Evolutionary conservation across 106 monocot genomes (phyloP).

Genomic region (Dactylorhiza incarnata): DNA sequence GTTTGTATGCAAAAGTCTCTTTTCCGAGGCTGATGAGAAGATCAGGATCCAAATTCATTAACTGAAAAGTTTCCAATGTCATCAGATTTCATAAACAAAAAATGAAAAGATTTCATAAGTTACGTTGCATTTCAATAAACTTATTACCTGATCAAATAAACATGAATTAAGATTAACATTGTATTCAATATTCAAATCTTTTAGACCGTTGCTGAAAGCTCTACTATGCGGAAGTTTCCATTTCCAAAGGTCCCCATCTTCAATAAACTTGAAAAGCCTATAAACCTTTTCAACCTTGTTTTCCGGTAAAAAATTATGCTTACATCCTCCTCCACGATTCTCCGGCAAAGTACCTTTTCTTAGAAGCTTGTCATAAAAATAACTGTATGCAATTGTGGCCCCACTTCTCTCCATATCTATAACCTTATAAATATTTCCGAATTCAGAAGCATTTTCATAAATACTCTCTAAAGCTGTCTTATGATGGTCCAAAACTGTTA

Average conservation of each 20-base stretch:
- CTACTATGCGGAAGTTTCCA: conserved; percentile 80
- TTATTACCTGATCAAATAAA: conserved; percentile 70
- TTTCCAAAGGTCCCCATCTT: conserved; percentile 95
- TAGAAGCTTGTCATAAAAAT: conserved; percentile 58
- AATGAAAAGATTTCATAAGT: neutral
- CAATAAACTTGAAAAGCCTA: conserved; percentile 66
- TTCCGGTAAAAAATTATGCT: conserved; percentile 27
- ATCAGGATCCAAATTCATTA: conserved; percentile 65
- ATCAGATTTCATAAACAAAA: neutral
- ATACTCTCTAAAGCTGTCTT: conserved; percentile 81
- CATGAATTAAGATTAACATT: conserved; percentile 56
- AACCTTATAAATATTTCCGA: conserved; percentile 59
- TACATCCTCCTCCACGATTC: conserved; percentile 9
- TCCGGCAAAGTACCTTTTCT: conserved; percentile 2
- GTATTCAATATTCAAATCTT: conserved; percentile 70
- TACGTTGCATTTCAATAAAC: neutral
- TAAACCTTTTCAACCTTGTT: conserved; percentile 43
- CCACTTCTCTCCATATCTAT: conserved; percentile 92
- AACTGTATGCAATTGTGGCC: conserved; percentile 87
- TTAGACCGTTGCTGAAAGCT: conserved; percentile 87
- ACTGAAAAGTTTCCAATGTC: conserved; percentile 26
- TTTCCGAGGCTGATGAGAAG: conserved; percentile 49
- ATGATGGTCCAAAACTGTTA: conserved; percentile 94
- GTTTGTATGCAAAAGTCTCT: conserved; percentile 41
- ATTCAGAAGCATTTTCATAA: conserved; percentile 20